Conservation (phyloP, 257 asterid genomes). For the Craterostigma plantagineum region DNA sequence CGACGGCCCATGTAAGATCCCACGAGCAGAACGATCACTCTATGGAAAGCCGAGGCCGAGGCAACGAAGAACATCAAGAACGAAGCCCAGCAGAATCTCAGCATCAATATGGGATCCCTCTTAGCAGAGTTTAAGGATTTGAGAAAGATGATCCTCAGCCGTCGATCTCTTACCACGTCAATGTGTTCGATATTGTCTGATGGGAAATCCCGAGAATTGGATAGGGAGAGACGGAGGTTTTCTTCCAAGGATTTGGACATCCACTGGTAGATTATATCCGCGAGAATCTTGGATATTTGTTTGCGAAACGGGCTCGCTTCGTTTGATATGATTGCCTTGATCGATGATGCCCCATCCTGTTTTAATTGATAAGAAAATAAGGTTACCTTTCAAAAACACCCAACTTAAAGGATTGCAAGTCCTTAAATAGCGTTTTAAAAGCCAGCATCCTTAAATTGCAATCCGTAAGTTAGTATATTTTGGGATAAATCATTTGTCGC, state of each 20-base stretch:
- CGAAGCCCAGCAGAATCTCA: conserved; percentile 48
- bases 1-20: conserved; percentile 21
- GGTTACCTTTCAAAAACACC: too few relatives aligned
- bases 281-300: conserved; percentile 37
- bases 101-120: conserved; percentile 40
- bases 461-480: too few relatives aligned
- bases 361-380: conserved; percentile 7
- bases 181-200: conserved; percentile 12
- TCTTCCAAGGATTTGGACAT: conserved; percentile 25
- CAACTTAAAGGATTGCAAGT: too few relatives aligned
- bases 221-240: conserved; percentile 11
- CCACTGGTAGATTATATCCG: conserved; percentile 49
- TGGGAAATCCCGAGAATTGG: conserved; percentile 18
- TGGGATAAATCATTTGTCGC: background rate
- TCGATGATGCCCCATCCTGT: conserved; percentile 77
- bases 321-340: conserved; percentile 42
- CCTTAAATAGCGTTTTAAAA: too few relatives aligned
- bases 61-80: conserved; percentile 32
- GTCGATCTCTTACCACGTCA: conserved; percentile 50
- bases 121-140: conserved; percentile 45
- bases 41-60: conserved; percentile 49
- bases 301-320: conserved; percentile 50
- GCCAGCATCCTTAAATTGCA: background rate
- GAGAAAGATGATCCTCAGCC: conserved; percentile 54
- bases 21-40: conserved; percentile 25